phyloP scores from a whole-genome alignment of 169 alveolate genomes.

The Fabrea salina region DNA sequence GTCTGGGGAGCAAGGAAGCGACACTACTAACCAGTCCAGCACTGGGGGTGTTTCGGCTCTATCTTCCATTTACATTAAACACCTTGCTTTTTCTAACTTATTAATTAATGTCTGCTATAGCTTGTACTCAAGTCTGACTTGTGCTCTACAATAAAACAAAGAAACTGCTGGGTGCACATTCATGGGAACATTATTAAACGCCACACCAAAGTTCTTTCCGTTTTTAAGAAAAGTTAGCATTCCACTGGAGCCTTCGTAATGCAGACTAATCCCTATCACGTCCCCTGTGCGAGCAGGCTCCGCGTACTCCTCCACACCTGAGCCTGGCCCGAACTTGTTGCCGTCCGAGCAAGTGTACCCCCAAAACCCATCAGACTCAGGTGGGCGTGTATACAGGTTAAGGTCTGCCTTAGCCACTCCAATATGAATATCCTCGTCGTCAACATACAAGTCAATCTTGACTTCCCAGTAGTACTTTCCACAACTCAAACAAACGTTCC shows the following conservation, averaged over 20 bases:
- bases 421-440: slow-evolving; percentile 42
- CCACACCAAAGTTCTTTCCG: slow-evolving; percentile 39
- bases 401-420: slow-evolving; percentile 34
- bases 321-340: slow-evolving; percentile 24
- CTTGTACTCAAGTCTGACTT: slow-evolving; percentile 44
- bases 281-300: slow-evolving; percentile 46
- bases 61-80: slow-evolving; percentile 15
- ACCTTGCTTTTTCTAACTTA: too few relatives aligned
- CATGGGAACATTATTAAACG: slow-evolving; percentile 39
- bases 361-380: slow-evolving; percentile 29
- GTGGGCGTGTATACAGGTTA: slow-evolving; percentile 17
- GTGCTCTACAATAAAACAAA: slow-evolving; percentile 46
- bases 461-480: slow-evolving; percentile 40
- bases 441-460: slow-evolving; percentile 30
- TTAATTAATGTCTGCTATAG: neutral
- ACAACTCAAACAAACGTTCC: slow-evolving; percentile 15
- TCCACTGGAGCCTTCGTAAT: slow-evolving; percentile 41
- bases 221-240: slow-evolving; percentile 37
- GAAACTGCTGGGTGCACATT: slow-evolving; percentile 47
- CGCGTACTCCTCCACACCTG: slow-evolving; percentile 33
- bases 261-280: slow-evolving; percentile 42
- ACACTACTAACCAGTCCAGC: neutral
- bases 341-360: slow-evolving; percentile 34
- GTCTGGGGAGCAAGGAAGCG: neutral
- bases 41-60: neutral